A percentile compares a stretch with the other conserved stretches of the same genome.
phyloP scores from a whole-genome alignment of 169 alveolate genomes.

The Plasmodium gonderi region DNA sequence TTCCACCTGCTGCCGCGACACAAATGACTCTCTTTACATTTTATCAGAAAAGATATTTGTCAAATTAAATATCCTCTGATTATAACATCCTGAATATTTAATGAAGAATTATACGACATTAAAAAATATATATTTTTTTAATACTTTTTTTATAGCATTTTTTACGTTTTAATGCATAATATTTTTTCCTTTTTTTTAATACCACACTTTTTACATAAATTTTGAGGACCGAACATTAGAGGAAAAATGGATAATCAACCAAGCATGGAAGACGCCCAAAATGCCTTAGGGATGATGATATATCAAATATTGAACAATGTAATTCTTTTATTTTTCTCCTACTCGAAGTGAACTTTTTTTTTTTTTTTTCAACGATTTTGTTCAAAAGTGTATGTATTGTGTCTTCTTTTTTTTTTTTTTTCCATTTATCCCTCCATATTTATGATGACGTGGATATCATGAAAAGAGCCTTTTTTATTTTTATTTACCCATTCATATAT shows the following conservation, averaged over 20 bases:
- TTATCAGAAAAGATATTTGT: not conserved
- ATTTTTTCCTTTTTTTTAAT: not conserved
- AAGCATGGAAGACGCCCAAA: constrained; percentile 70
- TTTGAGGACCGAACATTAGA: not conserved
- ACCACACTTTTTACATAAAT: not conserved
- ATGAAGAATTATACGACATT: not conserved
- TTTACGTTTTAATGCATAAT: not conserved
- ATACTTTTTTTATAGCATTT: not conserved
- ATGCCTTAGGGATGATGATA: constrained; percentile 73
- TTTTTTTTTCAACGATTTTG: not conserved
- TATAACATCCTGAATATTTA: not conserved
- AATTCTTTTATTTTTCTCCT: not conserved
- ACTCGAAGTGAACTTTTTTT: not conserved
- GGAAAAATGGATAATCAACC: constrained; percentile 20
- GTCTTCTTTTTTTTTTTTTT: not conserved
- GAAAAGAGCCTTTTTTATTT: not conserved
- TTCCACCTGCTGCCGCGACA: not conserved
- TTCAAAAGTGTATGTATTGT: not conserved
- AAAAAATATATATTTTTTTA: not conserved
- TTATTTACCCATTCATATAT: no score
- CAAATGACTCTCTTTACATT: not conserved
- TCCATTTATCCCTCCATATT: no score
- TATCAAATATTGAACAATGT: constrained; percentile 64
- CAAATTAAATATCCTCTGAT: not conserved
- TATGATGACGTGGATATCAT: not conserved